Percentiles rank a stretch among this genome's conserved stretches.
phyloP scores from a whole-genome alignment of 2,329 filamentous ascomycete species.

The Colletotrichum chlorophyti region DNA sequence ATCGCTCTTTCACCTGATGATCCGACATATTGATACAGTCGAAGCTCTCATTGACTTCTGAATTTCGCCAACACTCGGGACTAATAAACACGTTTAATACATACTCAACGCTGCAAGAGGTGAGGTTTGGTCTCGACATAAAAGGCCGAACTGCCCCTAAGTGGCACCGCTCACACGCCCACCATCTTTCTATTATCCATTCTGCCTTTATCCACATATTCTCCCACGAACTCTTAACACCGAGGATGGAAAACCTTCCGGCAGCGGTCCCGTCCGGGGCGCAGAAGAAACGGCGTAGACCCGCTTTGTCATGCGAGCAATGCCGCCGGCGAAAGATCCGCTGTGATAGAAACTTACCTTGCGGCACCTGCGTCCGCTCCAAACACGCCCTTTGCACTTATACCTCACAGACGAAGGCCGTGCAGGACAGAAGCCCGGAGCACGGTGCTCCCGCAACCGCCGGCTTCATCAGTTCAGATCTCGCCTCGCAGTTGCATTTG shows the following conservation, averaged over 20 bases:
- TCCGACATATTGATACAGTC: conserved; percentile 1
- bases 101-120: too few relatives aligned
- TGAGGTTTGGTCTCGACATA: neutral
- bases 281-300: conserved; percentile 47
- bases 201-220: neutral
- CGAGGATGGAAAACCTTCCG: neutral
- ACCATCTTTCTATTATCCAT: neutral
- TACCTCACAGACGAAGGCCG: conserved; percentile 39
- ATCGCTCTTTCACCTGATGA: conserved; percentile 11
- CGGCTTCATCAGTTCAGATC: neutral
- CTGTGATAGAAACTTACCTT: conserved; percentile 66
- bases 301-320: conserved; percentile 58
- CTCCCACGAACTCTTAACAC: neutral
- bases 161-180: neutral
- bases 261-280: neutral
- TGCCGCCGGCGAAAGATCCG: conserved; percentile 68
- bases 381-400: conserved; percentile 63
- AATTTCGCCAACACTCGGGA: neutral
- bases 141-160: conserved; percentile 22
- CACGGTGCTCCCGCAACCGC: neutral
- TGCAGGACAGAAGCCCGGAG: neutral
- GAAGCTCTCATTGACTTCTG: neutral
- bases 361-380: conserved; percentile 64
- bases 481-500: too few relatives aligned
- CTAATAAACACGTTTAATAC: too few relatives aligned